Percentiles rank a stretch among this genome's conserved stretches.
Evolutionary conservation across 2,329 filamentous ascomycete genomes (phyloP).

Genomic region (Clathrospora elynae): DNA sequence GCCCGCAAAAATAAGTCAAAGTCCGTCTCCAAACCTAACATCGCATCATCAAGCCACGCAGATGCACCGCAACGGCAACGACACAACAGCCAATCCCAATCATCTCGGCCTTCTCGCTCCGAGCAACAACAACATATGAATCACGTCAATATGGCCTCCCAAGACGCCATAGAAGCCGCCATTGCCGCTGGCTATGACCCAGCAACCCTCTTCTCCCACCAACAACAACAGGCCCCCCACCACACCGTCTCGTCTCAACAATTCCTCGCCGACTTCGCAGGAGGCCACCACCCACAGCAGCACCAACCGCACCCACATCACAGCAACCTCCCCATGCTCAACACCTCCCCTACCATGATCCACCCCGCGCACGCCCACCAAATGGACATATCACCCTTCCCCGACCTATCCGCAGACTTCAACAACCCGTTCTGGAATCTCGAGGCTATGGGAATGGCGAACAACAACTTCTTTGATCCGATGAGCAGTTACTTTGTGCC

Average conservation of each 20-base stretch:
- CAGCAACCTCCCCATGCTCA: constrained; percentile 48
- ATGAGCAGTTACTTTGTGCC: constrained; percentile 86
- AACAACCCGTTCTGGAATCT: constrained; percentile 42
- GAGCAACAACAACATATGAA: constrained; percentile 40
- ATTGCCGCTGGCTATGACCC: constrained; percentile 37
- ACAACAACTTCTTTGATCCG: constrained; percentile 47
- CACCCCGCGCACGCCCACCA: constrained; percentile 38
- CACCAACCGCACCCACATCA: constrained; percentile 20
- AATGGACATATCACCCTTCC: constrained; percentile 43
- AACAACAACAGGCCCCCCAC: constrained; percentile 26
- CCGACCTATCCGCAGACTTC: constrained; percentile 42
- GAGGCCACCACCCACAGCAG: constrained; percentile 52
- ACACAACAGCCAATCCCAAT: constrained; percentile 28
- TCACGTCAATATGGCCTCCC: constrained; percentile 39
- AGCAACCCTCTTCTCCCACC: constrained; percentile 33
- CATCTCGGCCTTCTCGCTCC: constrained; percentile 33
- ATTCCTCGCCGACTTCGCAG: constrained; percentile 53
- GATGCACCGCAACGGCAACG: constrained; percentile 30
- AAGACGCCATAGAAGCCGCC: constrained; percentile 35
- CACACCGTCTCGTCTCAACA: constrained; percentile 32
- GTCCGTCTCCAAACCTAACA: constrained; percentile 38
- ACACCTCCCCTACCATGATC: constrained; percentile 38
- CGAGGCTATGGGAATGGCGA: constrained; percentile 36
- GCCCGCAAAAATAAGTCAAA: constrained; percentile 53
- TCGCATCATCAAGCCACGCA: constrained; percentile 29